phyloP scores from a whole-genome alignment of 768 basidiomycete species.

The Mycena epipterygia region DNA sequence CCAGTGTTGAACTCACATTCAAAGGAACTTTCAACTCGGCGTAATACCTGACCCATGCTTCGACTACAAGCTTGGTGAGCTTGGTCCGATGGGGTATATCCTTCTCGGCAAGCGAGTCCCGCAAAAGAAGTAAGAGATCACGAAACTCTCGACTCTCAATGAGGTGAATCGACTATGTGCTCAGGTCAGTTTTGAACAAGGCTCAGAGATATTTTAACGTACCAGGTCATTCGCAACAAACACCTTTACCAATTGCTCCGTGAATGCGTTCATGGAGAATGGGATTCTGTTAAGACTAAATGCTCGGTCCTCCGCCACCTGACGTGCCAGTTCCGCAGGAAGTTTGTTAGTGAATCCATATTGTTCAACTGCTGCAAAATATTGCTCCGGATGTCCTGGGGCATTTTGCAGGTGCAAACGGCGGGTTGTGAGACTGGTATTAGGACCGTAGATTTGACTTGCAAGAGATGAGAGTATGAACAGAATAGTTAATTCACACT shows the following conservation, averaged over 20 bases:
- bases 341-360: slow-evolving; percentile 18
- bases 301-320: neutral
- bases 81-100: slow-evolving; percentile 5
- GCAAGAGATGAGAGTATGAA: slow-evolving; percentile 5
- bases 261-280: slow-evolving; percentile 19
- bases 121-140: slow-evolving; percentile 7
- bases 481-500: no score
- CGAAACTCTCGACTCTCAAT: slow-evolving; percentile 9
- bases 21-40: no score
- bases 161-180: no score
- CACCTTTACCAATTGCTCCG: slow-evolving; percentile 17
- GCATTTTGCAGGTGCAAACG: slow-evolving; percentile 16
- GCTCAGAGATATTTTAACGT: no score
- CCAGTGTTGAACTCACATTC: no score
- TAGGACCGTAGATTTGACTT: slow-evolving; percentile 7
- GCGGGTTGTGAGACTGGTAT: slow-evolving; percentile 18
- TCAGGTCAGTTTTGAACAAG: no score
- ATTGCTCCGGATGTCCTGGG: neutral
- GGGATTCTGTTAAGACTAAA: slow-evolving; percentile 7
- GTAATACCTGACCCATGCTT: no score
- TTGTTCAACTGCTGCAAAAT: neutral
- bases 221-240: slow-evolving; percentile 21
- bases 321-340: neutral
- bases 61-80: no score
- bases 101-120: neutral